phyloP scores from a whole-genome alignment of 208 protist genomes.

The Trichomonas vaginalis region DNA sequence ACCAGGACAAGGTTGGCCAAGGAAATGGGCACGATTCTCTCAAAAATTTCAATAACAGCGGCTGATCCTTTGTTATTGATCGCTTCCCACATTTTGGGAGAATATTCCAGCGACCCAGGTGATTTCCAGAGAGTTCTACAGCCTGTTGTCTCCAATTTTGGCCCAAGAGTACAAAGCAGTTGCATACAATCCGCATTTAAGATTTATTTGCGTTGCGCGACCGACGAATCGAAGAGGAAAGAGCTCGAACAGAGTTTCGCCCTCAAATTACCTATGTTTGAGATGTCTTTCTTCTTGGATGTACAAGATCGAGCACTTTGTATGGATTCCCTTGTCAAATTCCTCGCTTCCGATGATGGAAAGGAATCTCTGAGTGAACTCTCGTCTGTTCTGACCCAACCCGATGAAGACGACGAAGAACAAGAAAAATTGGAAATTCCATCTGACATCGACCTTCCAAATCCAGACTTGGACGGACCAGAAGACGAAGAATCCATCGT shows the following conservation, averaged over 20 bases:
- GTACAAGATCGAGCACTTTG: background rate
- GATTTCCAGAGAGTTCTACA: background rate
- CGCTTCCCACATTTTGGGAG: background rate
- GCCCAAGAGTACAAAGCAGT: background rate
- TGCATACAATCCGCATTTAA: background rate
- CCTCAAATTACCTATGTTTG: background rate
- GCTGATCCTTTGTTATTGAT: background rate
- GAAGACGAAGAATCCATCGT: background rate
- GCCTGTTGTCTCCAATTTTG: background rate
- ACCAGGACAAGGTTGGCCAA: background rate
- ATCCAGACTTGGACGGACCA: background rate
- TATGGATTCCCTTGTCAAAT: background rate
- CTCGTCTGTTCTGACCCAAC: background rate
- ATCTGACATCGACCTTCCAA: background rate
- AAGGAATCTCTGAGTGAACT: background rate
- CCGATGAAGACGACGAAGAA: background rate
- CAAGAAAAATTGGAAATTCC: background rate
- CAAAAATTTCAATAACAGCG: background rate
- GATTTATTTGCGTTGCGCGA: background rate
- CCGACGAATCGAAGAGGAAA: background rate
- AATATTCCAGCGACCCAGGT: background rate
- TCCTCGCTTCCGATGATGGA: background rate
- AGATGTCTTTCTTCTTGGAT: background rate
- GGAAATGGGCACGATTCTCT: background rate
- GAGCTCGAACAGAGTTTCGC: background rate